Evolutionary conservation across 768 basidiomycete species (phyloP), one percentile per base, ranked within the genome.

Genomic region (Rhizopogon sp.): DNA sequence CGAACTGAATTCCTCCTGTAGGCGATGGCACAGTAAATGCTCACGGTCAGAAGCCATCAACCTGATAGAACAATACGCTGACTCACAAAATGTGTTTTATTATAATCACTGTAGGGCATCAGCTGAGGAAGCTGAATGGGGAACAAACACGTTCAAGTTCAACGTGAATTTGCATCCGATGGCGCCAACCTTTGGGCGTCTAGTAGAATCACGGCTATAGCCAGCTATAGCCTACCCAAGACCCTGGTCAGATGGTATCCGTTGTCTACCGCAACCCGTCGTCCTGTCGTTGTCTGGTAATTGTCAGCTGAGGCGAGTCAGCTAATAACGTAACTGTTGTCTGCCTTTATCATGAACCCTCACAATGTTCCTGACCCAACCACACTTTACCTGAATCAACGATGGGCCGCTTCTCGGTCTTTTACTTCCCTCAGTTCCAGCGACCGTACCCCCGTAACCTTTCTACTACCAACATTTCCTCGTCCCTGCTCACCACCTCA

Each of bases 271-370:
- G 11, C 35, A 10, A 37, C 35, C 35, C 11, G 29, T 17, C 56
- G 60, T 54, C 58, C 33, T 42, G 60, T 61, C 52, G 47, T 47
- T 45, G 40, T 46, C 16, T 40, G 33, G 25, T 22, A 37, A 35
- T 39, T 33, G 35, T 43, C 42, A 43, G 31, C 31, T 58, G 50
- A 47, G 60, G 63, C 57, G 57, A 59, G 67, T 56, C 67, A 60
- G 60, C 53, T 56, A 58, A 58, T 69, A 59, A 69, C 68, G 68
- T 69, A 71, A 69, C 61, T 43, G 55, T 44, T 57, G 53, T 53
- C 17, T 46, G 54, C 58, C 56, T 56, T 63, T 55, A 53, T 58
- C 40, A 50, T 64, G 56, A 39, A 54, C 56, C 37, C 57, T 54
- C 54, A 52, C 43, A 41, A 51, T 53, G 56, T 58, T 63, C 64